Evolutionary conservation across 768 basidiomycete species (phyloP), one percentile per base, ranked within the genome.

Genomic region (Pleurotus platypus): DNA sequence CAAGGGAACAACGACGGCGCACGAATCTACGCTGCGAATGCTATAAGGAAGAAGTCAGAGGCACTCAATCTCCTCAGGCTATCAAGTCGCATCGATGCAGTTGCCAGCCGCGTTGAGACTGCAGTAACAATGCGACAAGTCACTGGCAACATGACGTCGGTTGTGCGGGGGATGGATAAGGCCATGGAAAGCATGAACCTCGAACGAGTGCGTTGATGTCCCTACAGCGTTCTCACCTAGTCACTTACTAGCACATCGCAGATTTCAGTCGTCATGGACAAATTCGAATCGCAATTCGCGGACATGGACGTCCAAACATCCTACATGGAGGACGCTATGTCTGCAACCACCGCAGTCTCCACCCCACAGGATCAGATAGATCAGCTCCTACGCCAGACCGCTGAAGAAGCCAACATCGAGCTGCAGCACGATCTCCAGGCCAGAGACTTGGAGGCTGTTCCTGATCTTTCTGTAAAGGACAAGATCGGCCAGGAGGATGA

Each of bases 131-230:
- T 99, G 93, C 85, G 92, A 49, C 84, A 92, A 72, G 90, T 99
- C 40, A 96, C 97, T 27, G 94, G 94, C 3, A 94, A 88, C 70
- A 97, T 99, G 96, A 87, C 93, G 13, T 88, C 87, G 37, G 97
- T 98, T 2, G 97, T 99, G 46, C 87, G 86, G 65, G 95, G 94
- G 35, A 98, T 99, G 97, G 97, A 99, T 70, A 92, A 89, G 68
- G 97, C 97, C 3, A 98, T 99, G 97, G 90, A 97, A 64, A 90
- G 80, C 72, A 99, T 99, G 97, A 98, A 99, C 76, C 82, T 98
- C 57, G 97, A 99, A 65, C 82, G 89, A 69, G 96, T 97, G 66
- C 67, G 86, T 76, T 39, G 11, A 37, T 5, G 46, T 35, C 35
- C 35, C 30, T 26, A 45, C 38, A 48, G 20, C 40, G 18, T 26